Conservation (phyloP, 2,329 filamentous ascomycete species). For the Fusarium sp. region DNA sequence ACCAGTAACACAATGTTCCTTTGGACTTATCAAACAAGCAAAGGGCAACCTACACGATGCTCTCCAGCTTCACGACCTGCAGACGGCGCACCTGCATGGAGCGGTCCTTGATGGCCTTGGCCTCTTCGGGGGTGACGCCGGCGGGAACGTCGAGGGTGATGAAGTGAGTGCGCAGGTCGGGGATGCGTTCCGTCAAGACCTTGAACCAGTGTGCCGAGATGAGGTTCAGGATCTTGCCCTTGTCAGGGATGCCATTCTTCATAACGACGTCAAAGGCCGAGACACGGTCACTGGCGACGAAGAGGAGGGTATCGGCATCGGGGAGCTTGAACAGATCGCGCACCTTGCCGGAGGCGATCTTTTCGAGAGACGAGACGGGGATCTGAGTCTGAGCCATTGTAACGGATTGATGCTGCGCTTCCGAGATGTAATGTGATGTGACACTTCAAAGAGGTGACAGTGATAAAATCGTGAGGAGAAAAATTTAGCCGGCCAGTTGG, state of each 20-base stretch:
- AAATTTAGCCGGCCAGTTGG: constrained; percentile 36
- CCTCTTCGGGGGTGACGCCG: constrained; percentile 57
- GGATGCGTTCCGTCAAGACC: constrained; percentile 58
- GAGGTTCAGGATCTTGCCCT: constrained; percentile 64
- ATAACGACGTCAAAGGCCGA: constrained; percentile 92
- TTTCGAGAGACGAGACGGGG: constrained; percentile 48
- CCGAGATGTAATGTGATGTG: not conserved
- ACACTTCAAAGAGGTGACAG: constrained; percentile 17
- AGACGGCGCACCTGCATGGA: constrained; percentile 83
- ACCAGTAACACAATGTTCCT: not conserved
- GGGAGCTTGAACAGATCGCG: constrained; percentile 83
- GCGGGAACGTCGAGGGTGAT: constrained; percentile 58
- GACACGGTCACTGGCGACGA: constrained; percentile 89
- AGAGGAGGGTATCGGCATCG: constrained; percentile 75
- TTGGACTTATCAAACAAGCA: not conserved
- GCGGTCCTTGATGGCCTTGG: constrained; percentile 67
- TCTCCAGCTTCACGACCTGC: constrained; percentile 75
- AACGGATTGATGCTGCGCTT: not conserved
- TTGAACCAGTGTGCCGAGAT: constrained; percentile 67
- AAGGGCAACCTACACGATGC: constrained; percentile 32
- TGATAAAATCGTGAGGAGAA: constrained; percentile 39
- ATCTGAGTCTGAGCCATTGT: constrained; percentile 35
- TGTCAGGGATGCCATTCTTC: constrained; percentile 68
- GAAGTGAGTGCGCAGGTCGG: constrained; percentile 65
- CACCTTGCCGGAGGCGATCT: constrained; percentile 71